These are phyloP conservation scores for Talaromyces sp. DNA, from an alignment of 2,329 filamentous ascomycete genomes.

Conservation along the genomic window DNA sequence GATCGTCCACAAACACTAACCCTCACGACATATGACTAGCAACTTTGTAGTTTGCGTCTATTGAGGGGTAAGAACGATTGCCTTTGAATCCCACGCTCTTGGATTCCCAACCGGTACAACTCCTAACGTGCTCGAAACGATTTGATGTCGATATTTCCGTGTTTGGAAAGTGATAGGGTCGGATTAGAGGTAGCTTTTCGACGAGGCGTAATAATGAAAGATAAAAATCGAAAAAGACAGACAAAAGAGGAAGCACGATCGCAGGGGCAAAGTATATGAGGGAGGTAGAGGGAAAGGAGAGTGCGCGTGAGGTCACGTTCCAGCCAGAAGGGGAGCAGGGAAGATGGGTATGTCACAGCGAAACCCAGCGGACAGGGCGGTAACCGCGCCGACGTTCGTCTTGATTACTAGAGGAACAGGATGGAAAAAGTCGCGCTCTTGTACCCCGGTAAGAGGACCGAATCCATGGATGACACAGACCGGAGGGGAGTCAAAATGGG, in stretches of 20 bases:
- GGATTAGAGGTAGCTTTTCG: background rate
- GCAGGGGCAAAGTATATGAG: background rate
- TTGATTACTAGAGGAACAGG: background rate
- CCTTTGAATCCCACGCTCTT: background rate
- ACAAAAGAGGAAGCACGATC: background rate
- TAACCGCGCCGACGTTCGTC: slow-evolving; percentile 2
- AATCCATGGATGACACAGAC: slow-evolving; percentile 14
- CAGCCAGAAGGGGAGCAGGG: background rate
- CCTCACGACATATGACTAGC: background rate
- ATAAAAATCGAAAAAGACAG: background rate
- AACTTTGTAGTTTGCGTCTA: background rate
- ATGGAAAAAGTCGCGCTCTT: slow-evolving; percentile 12
- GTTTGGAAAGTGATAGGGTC: background rate
- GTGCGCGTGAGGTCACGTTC: background rate
- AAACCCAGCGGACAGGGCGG: slow-evolving; percentile 11
- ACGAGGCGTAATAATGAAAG: background rate
- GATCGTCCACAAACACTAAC: background rate
- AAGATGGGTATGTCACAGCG: background rate
- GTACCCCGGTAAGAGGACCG: slow-evolving; percentile 12
- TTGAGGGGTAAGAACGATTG: background rate
- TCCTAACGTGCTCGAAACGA: background rate
- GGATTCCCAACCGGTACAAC: background rate
- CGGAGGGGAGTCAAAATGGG: background rate
- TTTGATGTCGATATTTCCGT: slow-evolving; percentile 4
- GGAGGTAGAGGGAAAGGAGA: background rate